Conservation (phyloP, 169 alveolate genomes). For the Neospora caninum region DNA sequence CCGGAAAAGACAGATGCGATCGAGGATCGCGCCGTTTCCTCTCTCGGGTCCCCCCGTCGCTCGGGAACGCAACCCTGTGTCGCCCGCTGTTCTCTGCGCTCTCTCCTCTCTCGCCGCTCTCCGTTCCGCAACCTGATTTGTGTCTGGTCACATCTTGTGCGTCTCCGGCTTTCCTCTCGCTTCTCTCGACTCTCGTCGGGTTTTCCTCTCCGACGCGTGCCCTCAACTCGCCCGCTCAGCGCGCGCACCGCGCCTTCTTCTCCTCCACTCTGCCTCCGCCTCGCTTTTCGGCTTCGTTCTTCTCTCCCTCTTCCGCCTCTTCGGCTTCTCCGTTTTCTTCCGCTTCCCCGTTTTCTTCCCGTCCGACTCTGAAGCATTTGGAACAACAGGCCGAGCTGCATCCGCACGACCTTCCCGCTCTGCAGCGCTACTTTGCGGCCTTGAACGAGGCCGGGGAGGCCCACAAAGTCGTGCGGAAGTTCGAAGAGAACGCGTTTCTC, state of each 20-base stretch:
- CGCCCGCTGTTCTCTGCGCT: not conserved
- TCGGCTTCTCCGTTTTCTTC: not conserved
- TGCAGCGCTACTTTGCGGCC: not conserved
- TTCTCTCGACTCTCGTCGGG: not conserved
- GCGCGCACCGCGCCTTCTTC: not conserved
- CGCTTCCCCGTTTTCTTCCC: not conserved
- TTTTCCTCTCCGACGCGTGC: not conserved
- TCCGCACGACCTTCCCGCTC: not conserved
- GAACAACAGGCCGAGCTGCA: slow-evolving; percentile 9
- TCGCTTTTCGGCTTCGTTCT: not conserved
- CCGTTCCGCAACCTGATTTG: not conserved
- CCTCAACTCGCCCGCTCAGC: not conserved
- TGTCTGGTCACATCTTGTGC: no score
- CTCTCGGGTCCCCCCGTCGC: not conserved
- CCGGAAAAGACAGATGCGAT: no score
- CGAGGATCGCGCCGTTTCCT: no score
- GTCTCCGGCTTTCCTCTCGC: no score
- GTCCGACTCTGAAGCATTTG: not conserved
- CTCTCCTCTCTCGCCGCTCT: not conserved
- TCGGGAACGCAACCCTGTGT: not conserved
- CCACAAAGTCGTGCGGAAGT: not conserved
- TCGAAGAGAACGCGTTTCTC: not conserved
- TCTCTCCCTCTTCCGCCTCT: not conserved
- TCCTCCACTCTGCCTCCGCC: not conserved
- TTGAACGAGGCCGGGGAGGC: not conserved